phyloP scores from a whole-genome alignment of 352 stramenopile genomes.

The Globisporangium nunn region DNA sequence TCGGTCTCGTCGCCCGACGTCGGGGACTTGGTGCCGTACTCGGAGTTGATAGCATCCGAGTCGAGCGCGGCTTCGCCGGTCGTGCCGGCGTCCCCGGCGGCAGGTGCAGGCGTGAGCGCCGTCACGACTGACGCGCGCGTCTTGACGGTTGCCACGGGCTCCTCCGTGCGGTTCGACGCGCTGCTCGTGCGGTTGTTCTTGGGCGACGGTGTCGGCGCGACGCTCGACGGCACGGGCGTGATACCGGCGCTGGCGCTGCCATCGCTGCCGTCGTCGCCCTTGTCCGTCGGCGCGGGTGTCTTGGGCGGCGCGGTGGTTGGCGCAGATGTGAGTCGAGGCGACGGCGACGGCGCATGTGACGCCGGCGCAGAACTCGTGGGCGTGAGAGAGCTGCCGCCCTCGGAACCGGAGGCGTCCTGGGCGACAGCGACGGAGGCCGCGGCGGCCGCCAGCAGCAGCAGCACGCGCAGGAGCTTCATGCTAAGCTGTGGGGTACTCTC shows the following conservation, averaged over 20 bases:
- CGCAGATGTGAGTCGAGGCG: slow-evolving; percentile 10
- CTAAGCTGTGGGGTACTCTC: background rate
- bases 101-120: slow-evolving; percentile 17
- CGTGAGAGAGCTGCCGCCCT: background rate
- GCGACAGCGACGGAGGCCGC: background rate
- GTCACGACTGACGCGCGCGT: slow-evolving; percentile 13
- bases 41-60: slow-evolving; percentile 28
- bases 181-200: slow-evolving; percentile 3
- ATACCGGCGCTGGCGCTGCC: slow-evolving; percentile 4
- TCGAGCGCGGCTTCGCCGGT: slow-evolving; percentile 21
- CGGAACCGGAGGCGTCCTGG: background rate
- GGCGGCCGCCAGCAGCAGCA: background rate
- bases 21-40: slow-evolving; percentile 41
- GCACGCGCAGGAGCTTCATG: background rate
- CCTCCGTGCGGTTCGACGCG: slow-evolving; percentile 11
- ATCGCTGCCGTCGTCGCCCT: background rate
- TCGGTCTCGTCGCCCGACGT: slow-evolving; percentile 8
- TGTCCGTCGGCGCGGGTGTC: background rate
- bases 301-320: slow-evolving; percentile 15
- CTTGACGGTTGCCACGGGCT: slow-evolving; percentile 18
- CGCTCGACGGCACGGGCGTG: slow-evolving; percentile 17
- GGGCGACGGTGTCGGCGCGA: slow-evolving; percentile 14
- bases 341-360: background rate
- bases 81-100: slow-evolving; percentile 17
- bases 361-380: background rate